phyloP scores from a whole-genome alignment of 306 rosid genomes.

The Chamaecrista fasciculata region DNA sequence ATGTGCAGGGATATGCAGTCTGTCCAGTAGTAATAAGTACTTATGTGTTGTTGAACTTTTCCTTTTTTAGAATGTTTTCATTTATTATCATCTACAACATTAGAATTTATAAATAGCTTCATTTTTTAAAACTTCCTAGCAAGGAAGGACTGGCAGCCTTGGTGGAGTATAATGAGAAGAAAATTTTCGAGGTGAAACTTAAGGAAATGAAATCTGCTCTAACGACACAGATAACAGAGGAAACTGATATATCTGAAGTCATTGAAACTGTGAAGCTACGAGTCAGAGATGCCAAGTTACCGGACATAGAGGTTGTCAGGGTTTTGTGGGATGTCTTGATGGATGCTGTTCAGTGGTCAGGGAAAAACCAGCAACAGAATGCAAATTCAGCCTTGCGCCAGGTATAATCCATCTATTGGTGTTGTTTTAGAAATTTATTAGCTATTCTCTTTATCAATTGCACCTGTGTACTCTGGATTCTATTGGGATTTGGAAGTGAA shows the following conservation, averaged over 20 bases:
- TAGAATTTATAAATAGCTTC: conserved; percentile 20
- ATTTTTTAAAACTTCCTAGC: conserved; percentile 46
- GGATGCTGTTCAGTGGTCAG: conserved; percentile 99
- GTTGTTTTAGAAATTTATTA: neutral
- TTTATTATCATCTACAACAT: neutral
- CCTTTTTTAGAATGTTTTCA: neutral
- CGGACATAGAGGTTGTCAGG: conserved; percentile 75
- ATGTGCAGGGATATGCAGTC: neutral
- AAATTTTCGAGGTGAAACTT: conserved; percentile 89
- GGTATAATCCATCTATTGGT: conserved; percentile 43
- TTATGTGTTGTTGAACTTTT: neutral
- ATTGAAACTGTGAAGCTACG: conserved; percentile 92
- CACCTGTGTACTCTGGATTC: neutral
- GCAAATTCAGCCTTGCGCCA: conserved; percentile 97
- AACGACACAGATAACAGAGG: conserved; percentile 92
- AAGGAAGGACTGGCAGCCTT: conserved; percentile 89
- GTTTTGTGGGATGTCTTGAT: conserved; percentile 93
- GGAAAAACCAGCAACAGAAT: conserved; percentile 99
- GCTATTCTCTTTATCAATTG: neutral
- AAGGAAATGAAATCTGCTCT: conserved; percentile 95
- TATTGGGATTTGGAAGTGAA: neutral
- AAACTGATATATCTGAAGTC: conserved; percentile 87
- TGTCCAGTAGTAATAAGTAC: neutral
- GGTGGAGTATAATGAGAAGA: conserved; percentile 97
- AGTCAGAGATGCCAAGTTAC: conserved; percentile 89